Percentiles rank a stretch among this genome's conserved stretches.
These are phyloP conservation scores for Ceratocystis alfenasii DNA, from an alignment of 2,329 filamentous ascomycete species.

Conservation along the genomic window DNA sequence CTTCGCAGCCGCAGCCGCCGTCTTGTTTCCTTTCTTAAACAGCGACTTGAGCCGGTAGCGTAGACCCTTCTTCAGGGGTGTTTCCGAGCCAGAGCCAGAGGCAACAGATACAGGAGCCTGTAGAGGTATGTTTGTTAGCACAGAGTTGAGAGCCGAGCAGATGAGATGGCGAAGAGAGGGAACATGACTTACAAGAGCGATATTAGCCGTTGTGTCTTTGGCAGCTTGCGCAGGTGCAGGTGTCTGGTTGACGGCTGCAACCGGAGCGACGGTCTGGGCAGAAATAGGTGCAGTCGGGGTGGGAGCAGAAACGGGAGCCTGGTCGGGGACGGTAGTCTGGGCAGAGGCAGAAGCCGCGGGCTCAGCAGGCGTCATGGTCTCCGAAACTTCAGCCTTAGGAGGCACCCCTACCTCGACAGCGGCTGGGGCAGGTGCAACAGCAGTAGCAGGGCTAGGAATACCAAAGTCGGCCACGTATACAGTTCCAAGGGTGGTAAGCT, in stretches of 20 bases:
- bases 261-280: too few relatives aligned
- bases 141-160: neutral
- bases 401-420: neutral
- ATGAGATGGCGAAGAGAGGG: neutral
- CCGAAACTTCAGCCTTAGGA: neutral
- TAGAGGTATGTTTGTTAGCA: neutral
- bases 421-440: neutral
- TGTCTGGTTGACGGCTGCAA: too few relatives aligned
- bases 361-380: constrained; percentile 3
- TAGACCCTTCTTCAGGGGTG: constrained; percentile 6
- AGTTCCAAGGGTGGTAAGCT: neutral
- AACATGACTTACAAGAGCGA: neutral
- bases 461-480: neutral
- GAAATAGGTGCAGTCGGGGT: neutral
- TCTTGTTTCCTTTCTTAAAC: constrained; percentile 15
- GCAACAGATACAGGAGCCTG: neutral
- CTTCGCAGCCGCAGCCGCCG: neutral
- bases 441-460: neutral
- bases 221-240: too few relatives aligned
- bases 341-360: constrained; percentile 1
- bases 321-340: constrained; percentile 1
- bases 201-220: neutral
- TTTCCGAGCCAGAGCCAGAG: neutral
- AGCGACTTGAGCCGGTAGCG: constrained; percentile 14
- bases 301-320: neutral